Evolutionary conservation across 345 rosid species (phyloP).

Genomic region (Angophora floribunda): DNA sequence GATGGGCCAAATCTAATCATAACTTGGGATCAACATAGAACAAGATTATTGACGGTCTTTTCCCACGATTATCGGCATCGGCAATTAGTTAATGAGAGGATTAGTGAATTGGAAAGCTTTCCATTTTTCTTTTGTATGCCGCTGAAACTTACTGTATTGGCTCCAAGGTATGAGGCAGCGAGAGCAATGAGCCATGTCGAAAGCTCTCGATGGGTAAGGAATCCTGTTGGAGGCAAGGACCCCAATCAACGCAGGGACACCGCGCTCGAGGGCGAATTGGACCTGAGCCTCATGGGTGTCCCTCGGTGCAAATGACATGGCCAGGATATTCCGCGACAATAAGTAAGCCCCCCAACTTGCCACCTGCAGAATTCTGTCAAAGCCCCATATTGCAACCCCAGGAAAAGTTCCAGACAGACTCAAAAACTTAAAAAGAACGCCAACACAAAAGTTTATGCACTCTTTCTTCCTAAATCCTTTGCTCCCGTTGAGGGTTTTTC

Average conservation of each 20-base stretch:
- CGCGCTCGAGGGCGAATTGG: conserved; percentile 88
- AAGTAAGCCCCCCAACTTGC: conserved; percentile 95
- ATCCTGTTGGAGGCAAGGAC: conserved; percentile 74
- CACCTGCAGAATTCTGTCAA: conserved; percentile 26
- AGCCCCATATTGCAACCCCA: background rate
- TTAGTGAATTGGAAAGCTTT: background rate
- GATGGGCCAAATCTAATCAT: background rate
- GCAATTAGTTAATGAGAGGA: background rate
- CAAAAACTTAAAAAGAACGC: background rate
- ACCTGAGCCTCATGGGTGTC: conserved; percentile 96
- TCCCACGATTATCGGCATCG: background rate
- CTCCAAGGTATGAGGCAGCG: conserved; percentile 98
- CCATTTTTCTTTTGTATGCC: background rate
- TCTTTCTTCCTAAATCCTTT: background rate
- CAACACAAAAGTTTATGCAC: background rate
- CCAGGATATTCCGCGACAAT: conserved; percentile 47
- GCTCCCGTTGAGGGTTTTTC: background rate
- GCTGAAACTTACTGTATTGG: conserved; percentile 31
- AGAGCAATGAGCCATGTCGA: conserved; percentile 97
- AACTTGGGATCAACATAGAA: background rate
- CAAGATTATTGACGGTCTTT: background rate
- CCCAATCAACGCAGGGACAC: conserved; percentile 90
- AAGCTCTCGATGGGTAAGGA: conserved; percentile 85
- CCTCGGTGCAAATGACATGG: conserved; percentile 89
- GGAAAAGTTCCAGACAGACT: background rate